These are phyloP conservation scores for Phanerodontia chrysosporium DNA, from an alignment of 768 basidiomycete genomes.

Conservation along the genomic window DNA sequence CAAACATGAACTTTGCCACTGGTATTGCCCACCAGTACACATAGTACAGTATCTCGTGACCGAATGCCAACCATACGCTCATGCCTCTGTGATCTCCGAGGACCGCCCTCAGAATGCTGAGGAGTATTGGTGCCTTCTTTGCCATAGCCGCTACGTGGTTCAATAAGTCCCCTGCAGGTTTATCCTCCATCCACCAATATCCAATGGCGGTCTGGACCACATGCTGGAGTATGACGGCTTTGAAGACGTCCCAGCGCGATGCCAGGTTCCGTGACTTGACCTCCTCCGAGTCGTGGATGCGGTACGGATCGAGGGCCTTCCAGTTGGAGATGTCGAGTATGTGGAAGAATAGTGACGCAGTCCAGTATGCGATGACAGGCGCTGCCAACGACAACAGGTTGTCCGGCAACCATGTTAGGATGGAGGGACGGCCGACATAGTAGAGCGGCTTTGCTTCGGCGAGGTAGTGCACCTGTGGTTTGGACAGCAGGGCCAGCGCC, in stretches of 20 bases:
- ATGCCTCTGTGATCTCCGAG: slow-evolving; percentile 39
- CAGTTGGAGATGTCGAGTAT: slow-evolving; percentile 71
- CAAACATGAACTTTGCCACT: slow-evolving; percentile 60
- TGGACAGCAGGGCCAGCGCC: slow-evolving; percentile 14
- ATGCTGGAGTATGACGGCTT: slow-evolving; percentile 85
- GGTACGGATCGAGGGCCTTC: slow-evolving; percentile 75
- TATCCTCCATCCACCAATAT: slow-evolving; percentile 55
- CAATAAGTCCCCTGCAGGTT: slow-evolving; percentile 16
- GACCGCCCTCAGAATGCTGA: slow-evolving; percentile 31
- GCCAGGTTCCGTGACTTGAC: slow-evolving; percentile 72
- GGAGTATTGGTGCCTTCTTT: slow-evolving; percentile 34
- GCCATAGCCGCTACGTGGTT: slow-evolving; percentile 40
- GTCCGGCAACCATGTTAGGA: slow-evolving; percentile 51
- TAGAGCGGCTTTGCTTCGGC: slow-evolving; percentile 20
- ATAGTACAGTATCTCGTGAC: slow-evolving; percentile 46
- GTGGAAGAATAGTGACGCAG: slow-evolving; percentile 75
- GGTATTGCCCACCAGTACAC: slow-evolving; percentile 96
- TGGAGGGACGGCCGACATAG: slow-evolving; percentile 17
- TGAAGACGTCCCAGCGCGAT: slow-evolving; percentile 64
- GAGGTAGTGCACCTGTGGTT: slow-evolving; percentile 19
- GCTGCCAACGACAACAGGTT: slow-evolving; percentile 62
- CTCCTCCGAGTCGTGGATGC: slow-evolving; percentile 86
- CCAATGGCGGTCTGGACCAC: slow-evolving; percentile 78
- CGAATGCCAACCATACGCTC: slow-evolving; percentile 33
- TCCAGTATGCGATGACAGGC: slow-evolving; percentile 86